Evolutionary conservation across 768 basidiomycete species (phyloP), one percentile per base, ranked within the genome.

Genomic region (Amanita pseudoporphyria): DNA sequence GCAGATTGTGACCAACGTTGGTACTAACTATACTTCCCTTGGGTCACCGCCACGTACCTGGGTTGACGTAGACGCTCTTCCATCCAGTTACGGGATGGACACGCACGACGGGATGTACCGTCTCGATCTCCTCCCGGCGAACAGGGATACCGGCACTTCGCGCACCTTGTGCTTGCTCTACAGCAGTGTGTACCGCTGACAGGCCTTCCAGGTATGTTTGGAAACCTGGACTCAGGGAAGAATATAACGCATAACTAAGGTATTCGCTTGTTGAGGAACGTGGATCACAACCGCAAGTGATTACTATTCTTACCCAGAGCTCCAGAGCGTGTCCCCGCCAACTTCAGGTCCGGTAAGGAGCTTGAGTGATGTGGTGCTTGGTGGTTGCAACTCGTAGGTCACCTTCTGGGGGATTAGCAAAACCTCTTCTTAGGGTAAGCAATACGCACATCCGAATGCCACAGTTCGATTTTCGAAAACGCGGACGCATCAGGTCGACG

Each of bases 31-130:
- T 24, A 5, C 35, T 13, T 9, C n/a, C 13, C 31, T 45, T 22
- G 42, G 6, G 48, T 33, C 22, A 5, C 6, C n/a, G 10, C 7
- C 5, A 57, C 71, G 22, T 51, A 76, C 80, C 83, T 31, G 84
- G 80, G 60, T 92, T 90, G 59, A 91, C 82, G 58, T 82, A 90
- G 53, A 92, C 66, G 52, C 78, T 81, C 73, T 91, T 90, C 79
- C 82, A 85, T 10, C 88, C 87, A 1, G 89, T 93, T 1, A 74
- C 81, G 16, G 90, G 88, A 61, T 91, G 83, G 9, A 90, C 86
- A 41, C 88, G 81, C 47, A 92, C 84, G 41, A 92, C 69, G 14
- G 88, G 89, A 62, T 91, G 89, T 28, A 85, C 57, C 3, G 77
- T 76, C 64, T 87, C 84, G 51, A 87, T 65, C 45, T 76, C 72